Evolutionary conservation across 805 yeast species (phyloP).

Genomic region (Zygotorulaspora chibaensis): DNA sequence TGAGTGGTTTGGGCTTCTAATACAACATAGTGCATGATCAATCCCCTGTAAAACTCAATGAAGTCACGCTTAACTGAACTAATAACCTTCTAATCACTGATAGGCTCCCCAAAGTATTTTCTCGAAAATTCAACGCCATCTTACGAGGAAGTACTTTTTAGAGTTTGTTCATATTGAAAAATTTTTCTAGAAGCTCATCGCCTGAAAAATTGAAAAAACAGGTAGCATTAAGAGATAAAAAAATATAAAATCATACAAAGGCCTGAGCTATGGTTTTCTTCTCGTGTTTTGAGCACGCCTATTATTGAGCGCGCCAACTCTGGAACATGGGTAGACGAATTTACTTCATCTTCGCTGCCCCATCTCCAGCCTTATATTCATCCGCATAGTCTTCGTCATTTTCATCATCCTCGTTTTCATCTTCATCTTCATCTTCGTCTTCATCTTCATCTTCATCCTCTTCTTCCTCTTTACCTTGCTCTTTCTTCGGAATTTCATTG

Average conservation of each 20-base stretch:
- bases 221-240: not conserved
- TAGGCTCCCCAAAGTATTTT: not conserved
- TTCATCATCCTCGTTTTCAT: constrained; percentile 3
- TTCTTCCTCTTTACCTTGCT: constrained; percentile 11
- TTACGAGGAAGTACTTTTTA: not conserved
- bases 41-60: not conserved
- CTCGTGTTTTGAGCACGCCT: too few species aligned
- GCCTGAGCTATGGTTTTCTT: not conserved
- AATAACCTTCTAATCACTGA: not conserved
- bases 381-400: constrained; percentile 4
- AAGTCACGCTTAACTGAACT: not conserved
- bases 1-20: constrained; percentile 23
- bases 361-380: not conserved
- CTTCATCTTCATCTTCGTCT: constrained; percentile 7
- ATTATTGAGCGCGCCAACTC: too few species aligned
- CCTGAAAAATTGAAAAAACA: not conserved
- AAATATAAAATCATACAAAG: not conserved
- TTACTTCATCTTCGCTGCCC: too few species aligned
- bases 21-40: constrained; percentile 26
- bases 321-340: too few species aligned
- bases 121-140: not conserved
- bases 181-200: not conserved
- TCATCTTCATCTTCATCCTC: constrained; percentile 12
- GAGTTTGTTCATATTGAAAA: not conserved
- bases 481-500: constrained; percentile 39